phyloP scores from a whole-genome alignment of 768 basidiomycete species.

The Kwoniella dejecticola region DNA sequence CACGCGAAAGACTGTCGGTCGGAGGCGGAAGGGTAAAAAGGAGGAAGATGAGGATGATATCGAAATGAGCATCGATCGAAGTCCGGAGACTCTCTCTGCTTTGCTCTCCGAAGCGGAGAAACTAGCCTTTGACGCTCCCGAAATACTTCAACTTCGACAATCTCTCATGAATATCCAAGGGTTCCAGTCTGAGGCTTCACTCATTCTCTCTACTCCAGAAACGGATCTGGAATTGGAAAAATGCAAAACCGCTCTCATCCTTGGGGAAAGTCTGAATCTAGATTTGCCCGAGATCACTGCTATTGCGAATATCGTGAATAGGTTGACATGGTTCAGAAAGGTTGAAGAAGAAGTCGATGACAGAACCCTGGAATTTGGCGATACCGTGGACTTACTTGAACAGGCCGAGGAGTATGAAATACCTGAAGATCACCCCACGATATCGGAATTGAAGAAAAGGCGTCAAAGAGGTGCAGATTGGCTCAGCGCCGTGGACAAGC shows the following conservation, averaged over 20 bases:
- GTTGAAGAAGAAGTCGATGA: conserved; percentile 72
- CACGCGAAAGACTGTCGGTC: conserved; percentile 38
- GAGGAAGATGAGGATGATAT: conserved; percentile 56
- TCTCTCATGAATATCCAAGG: conserved; percentile 36
- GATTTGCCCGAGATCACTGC: conserved; percentile 74
- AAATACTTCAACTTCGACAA: conserved; percentile 60
- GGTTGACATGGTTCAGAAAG: conserved; percentile 74
- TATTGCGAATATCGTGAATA: conserved; percentile 77
- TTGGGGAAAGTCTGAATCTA: conserved; percentile 67
- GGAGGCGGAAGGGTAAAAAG: conserved; percentile 39
- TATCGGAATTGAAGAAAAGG: conserved; percentile 67
- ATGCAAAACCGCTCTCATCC: conserved; percentile 39
- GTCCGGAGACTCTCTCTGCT: conserved; percentile 69
- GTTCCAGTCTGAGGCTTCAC: conserved; percentile 45
- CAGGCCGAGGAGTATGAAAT: conserved; percentile 73
- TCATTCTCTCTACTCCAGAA: conserved; percentile 39
- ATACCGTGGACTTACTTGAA: conserved; percentile 70
- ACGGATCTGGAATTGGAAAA: conserved; percentile 34
- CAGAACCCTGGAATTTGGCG: conserved; percentile 67
- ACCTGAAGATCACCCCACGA: conserved; percentile 65
- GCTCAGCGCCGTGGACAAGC: conserved; percentile 67
- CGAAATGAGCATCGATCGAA: conserved; percentile 66
- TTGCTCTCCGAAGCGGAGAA: conserved; percentile 71
- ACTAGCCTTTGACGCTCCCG: conserved; percentile 81
- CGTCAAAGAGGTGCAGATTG: conserved; percentile 72